Evolutionary conservation across 2,329 filamentous ascomycete genomes (phyloP).

Genomic region (Colletotrichum endophyticum): DNA sequence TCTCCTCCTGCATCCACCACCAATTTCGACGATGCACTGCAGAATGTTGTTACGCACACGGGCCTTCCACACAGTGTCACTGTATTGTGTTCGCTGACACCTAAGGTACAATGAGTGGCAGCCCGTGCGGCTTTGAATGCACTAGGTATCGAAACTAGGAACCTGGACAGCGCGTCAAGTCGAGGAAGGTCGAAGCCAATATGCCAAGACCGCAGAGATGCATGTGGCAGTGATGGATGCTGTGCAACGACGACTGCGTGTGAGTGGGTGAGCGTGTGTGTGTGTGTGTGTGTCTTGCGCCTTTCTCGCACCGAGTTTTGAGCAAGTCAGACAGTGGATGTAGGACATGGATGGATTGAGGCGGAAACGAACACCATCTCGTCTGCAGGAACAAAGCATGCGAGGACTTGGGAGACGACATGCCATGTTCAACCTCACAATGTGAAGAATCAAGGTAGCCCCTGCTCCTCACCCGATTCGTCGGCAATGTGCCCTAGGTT

Average conservation of each 20-base stretch:
- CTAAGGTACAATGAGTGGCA: not conserved
- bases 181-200: conserved; percentile 9
- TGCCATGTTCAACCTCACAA: too few species aligned
- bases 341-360: not conserved
- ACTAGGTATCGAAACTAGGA: not conserved
- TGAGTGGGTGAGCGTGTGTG: not conserved
- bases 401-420: not conserved
- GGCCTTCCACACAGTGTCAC: not conserved
- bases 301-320: too few species aligned
- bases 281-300: too few species aligned
- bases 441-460: too few species aligned
- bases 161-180: not conserved
- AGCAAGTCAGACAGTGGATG: not conserved
- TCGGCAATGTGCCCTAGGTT: too few species aligned
- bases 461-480: too few species aligned
- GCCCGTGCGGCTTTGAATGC: not conserved
- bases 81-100: not conserved
- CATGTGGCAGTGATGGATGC: not conserved
- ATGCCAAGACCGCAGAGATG: conserved; percentile 1
- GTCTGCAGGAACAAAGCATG: not conserved
- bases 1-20: too few species aligned
- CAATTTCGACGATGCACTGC: not conserved
- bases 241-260: not conserved
- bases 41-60: not conserved
- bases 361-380: not conserved